Conservation (phyloP, 331 rosid species). For the Prunus yedoensis region DNA sequence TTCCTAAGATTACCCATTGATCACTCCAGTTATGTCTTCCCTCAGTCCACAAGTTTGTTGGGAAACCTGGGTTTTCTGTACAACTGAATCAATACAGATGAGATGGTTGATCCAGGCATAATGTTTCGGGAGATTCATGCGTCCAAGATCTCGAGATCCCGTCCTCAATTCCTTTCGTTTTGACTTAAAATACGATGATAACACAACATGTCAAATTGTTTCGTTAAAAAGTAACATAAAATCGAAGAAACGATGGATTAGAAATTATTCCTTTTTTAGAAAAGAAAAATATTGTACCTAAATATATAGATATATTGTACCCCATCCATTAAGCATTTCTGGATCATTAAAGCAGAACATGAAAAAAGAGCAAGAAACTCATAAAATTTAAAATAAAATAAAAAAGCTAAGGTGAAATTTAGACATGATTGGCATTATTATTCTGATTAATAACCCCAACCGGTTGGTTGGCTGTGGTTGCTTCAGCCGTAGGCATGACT, state of each 20-base stretch:
- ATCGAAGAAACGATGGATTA: too few relatives aligned
- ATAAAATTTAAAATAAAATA: background rate
- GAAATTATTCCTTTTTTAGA: too few relatives aligned
- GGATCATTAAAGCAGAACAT: background rate
- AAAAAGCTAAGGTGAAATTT: conserved; percentile 1
- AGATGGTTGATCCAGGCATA: too few relatives aligned
- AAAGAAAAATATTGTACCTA: too few relatives aligned
- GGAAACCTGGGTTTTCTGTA: too few relatives aligned
- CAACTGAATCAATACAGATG: too few relatives aligned
- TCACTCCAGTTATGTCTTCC: background rate
- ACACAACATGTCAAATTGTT: background rate
- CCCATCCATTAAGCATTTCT: background rate
- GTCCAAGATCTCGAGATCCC: too few relatives aligned
- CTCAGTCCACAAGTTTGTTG: background rate
- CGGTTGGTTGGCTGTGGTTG: background rate
- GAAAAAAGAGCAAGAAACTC: background rate
- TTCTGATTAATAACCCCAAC: conserved; percentile 20
- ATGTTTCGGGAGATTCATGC: too few relatives aligned
- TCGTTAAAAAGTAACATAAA: too few relatives aligned
- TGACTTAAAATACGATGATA: background rate
- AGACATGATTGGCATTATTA: conserved; percentile 1
- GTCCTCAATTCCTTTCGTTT: too few relatives aligned
- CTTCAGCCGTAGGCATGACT: conserved; percentile 20
- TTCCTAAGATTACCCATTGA: background rate
- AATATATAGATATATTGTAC: too few relatives aligned